Evolutionary conservation across 805 yeast species (phyloP).

Genomic region (Kluyveromyces aestuarii): DNA sequence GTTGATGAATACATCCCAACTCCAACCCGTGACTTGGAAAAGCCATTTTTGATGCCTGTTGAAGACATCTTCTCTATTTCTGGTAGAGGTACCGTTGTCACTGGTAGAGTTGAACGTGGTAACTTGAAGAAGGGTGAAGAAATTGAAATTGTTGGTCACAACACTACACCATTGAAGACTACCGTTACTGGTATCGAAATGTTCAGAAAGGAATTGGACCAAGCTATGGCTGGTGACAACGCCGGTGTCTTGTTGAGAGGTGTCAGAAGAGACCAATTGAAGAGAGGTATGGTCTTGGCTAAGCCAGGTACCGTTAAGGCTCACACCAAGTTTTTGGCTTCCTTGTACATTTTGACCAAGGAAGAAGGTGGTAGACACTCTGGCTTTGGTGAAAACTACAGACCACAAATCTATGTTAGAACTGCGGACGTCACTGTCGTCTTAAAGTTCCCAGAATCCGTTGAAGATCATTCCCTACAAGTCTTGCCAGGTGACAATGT

Average conservation of each 20-base stretch:
- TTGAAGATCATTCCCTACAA: constrained; percentile 78
- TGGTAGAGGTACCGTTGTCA: constrained; percentile 99
- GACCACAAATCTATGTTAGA: constrained; percentile 96
- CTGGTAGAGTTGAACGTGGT: constrained; percentile 99
- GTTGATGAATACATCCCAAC: constrained; percentile 94
- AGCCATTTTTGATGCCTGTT: constrained; percentile 93
- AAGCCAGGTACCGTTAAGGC: constrained; percentile 89
- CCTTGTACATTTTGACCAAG: constrained; percentile 83
- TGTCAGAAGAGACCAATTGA: constrained; percentile 92
- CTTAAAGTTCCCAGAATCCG: constrained; percentile 78
- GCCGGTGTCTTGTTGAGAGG: constrained; percentile 97
- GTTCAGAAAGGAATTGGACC: constrained; percentile 98
- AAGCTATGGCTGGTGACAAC: constrained; percentile 98
- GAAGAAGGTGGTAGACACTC: constrained; percentile 99
- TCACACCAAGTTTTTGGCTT: constrained; percentile 88
- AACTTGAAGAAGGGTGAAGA: constrained; percentile 96
- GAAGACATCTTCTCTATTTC: constrained; percentile 97
- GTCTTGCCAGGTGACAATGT: constrained; percentile 98
- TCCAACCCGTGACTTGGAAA: constrained; percentile 91
- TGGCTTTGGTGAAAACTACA: constrained; percentile 92
- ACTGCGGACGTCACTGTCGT: constrained; percentile 92
- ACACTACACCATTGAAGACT: constrained; percentile 79
- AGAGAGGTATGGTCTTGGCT: constrained; percentile 96
- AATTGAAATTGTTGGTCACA: constrained; percentile 91
- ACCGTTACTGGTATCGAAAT: constrained; percentile 97